These are phyloP conservation scores for Fagopyrum tataricum DNA, from an alignment of 148 eudicot species.

Conservation along the genomic window DNA sequence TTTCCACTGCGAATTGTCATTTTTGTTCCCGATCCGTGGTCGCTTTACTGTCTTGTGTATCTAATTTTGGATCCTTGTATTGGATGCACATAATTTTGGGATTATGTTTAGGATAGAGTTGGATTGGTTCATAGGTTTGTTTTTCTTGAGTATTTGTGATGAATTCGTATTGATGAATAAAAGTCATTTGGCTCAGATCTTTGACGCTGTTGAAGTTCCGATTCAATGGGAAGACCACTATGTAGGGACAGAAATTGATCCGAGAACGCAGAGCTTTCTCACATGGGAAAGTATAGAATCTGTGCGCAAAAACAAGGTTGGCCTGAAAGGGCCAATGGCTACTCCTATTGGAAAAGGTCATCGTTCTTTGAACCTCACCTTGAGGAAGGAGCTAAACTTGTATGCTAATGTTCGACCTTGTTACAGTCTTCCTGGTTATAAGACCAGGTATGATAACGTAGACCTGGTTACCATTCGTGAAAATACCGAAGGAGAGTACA, in stretches of 20 bases:
- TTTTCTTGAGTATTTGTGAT: background rate
- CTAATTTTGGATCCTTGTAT: background rate
- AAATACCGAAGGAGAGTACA: slow-evolving; percentile 98
- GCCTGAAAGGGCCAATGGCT: slow-evolving; percentile 98
- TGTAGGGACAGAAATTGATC: slow-evolving; percentile 81
- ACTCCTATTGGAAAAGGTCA: slow-evolving; percentile 99
- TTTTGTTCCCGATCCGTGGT: background rate
- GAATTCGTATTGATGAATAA: background rate
- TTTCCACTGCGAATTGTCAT: background rate
- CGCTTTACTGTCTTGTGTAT: background rate
- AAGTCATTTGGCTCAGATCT: slow-evolving; percentile 41
- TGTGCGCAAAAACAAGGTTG: slow-evolving; percentile 72
- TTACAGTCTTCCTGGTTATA: slow-evolving; percentile 96
- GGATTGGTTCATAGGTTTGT: background rate
- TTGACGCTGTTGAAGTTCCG: slow-evolving; percentile 71
- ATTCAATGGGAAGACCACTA: slow-evolving; percentile 97
- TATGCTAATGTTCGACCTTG: slow-evolving; percentile 99
- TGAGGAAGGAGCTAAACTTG: slow-evolving; percentile 90
- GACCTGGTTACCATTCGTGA: slow-evolving; percentile 94
- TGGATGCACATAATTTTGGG: background rate
- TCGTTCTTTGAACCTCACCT: slow-evolving; percentile 90
- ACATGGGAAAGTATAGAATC: slow-evolving; percentile 98
- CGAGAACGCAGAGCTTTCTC: slow-evolving; percentile 88
- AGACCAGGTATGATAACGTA: slow-evolving; percentile 89
- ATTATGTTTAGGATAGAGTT: background rate